phyloP scores from a whole-genome alignment of 176 grass and related monocot species.

The Aegilops umbellulata region DNA sequence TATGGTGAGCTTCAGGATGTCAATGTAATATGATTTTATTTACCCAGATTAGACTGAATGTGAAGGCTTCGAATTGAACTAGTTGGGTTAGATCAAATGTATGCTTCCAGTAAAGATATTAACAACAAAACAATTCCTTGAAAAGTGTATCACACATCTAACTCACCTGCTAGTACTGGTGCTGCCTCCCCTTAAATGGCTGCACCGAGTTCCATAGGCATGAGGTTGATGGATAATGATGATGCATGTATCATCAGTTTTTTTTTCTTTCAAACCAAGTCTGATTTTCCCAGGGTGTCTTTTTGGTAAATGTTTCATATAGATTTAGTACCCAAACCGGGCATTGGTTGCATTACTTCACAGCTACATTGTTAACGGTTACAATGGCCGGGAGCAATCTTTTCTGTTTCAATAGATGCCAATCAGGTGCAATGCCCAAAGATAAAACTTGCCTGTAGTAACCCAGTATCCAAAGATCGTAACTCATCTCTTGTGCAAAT shows the following conservation, averaged over 20 bases:
- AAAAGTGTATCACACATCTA: not conserved
- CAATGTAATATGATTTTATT: not conserved
- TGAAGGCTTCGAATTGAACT: not conserved
- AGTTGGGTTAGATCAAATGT: not conserved
- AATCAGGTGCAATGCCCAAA: not conserved
- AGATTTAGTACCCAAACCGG: not conserved
- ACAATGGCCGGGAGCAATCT: not conserved
- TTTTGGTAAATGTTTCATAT: not conserved
- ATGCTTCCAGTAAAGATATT: slow-evolving; percentile 4
- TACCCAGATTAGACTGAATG: not conserved
- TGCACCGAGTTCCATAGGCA: not conserved
- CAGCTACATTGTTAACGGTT: not conserved
- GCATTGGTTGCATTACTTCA: not conserved
- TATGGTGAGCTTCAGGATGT: not conserved
- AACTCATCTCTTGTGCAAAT: not conserved
- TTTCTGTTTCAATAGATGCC: not conserved
- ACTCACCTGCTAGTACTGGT: not conserved
- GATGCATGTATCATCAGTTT: not conserved
- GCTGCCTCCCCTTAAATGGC: not conserved
- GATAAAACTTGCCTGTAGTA: not conserved
- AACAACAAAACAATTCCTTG: not conserved
- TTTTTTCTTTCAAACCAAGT: not conserved
- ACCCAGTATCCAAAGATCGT: not conserved
- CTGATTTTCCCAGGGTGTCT: not conserved
- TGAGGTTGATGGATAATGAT: not conserved